Percentiles rank a stretch among this genome's conserved stretches.
Evolutionary conservation across 163 green algal genomes (phyloP).

Genomic region (Scenedesmus sp.): DNA sequence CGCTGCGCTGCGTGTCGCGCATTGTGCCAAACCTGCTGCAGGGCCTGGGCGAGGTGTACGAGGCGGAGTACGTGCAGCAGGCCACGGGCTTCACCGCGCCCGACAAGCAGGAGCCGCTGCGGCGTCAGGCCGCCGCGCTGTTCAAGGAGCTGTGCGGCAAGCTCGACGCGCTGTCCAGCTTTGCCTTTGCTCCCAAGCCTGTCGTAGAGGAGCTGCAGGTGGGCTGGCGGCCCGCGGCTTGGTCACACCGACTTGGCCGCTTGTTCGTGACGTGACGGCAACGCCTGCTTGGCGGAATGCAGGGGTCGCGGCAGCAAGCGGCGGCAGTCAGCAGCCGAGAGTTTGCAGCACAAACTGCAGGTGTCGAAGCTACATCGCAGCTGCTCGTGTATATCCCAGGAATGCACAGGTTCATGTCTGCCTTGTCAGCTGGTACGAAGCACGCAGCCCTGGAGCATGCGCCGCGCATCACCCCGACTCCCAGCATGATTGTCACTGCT

Average conservation of each 20-base stretch:
- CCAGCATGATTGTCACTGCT: too few relatives aligned
- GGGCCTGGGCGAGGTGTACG: constrained; percentile 92
- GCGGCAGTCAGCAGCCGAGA: neutral
- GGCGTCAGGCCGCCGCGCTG: constrained; percentile 69
- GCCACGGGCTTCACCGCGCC: constrained; percentile 18
- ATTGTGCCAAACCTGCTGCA: too few relatives aligned
- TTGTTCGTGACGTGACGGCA: neutral
- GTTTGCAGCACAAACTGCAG: too few relatives aligned
- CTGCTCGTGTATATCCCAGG: neutral
- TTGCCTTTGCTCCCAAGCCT: constrained; percentile 88
- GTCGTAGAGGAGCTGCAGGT: constrained; percentile 91
- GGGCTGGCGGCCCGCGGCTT: constrained; percentile 32
- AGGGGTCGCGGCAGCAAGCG: neutral
- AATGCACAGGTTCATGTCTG: neutral
- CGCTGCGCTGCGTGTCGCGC: too few relatives aligned
- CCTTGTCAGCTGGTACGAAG: too few relatives aligned
- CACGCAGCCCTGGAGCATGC: too few relatives aligned
- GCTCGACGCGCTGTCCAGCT: constrained; percentile 93
- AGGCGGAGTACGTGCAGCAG: constrained; percentile 79
- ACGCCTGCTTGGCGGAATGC: neutral
- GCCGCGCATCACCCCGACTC: too few relatives aligned
- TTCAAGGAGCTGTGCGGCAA: constrained; percentile 87
- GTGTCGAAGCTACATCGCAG: neutral
- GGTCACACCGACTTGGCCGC: neutral
- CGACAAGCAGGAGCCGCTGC: constrained; percentile 81